A percentile compares a stretch with the other conserved stretches of the same genome.
Evolutionary conservation across 352 stramenopile species (phyloP).

Genomic region (Phytophthora gonapodyides): DNA sequence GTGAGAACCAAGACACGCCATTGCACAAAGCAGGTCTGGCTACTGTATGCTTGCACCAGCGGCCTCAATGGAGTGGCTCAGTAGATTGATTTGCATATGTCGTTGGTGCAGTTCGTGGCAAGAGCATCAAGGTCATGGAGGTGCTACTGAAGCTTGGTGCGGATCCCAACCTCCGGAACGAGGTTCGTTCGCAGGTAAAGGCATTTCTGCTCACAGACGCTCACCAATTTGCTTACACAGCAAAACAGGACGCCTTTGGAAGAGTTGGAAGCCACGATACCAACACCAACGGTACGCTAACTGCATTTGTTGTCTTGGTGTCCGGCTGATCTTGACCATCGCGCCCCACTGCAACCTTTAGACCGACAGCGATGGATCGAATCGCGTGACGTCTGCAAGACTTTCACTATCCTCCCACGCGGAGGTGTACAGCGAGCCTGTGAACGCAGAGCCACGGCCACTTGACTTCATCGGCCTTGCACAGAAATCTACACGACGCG

Average conservation of each 20-base stretch:
- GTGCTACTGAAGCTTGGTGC: slow-evolving; percentile 66
- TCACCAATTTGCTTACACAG: slow-evolving; percentile 24
- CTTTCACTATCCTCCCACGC: background rate
- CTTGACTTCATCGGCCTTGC: slow-evolving; percentile 20
- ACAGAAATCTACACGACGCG: slow-evolving; percentile 4
- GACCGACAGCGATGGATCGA: slow-evolving; percentile 18
- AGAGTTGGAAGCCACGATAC: slow-evolving; percentile 47
- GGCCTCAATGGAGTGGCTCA: no score
- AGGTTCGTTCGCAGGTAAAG: slow-evolving; percentile 21
- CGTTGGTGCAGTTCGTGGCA: slow-evolving; percentile 38
- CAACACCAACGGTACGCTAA: slow-evolving; percentile 36
- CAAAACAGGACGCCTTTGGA: slow-evolving; percentile 73
- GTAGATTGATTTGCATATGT: slow-evolving; percentile 1
- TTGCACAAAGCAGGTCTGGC: slow-evolving; percentile 76
- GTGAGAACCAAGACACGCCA: slow-evolving; percentile 75
- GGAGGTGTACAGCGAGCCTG: slow-evolving; percentile 9
- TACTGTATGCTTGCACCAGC: background rate
- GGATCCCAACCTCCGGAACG: slow-evolving; percentile 62
- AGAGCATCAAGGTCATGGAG: slow-evolving; percentile 61
- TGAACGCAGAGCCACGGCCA: background rate
- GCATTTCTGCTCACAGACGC: background rate
- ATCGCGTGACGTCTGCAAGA: slow-evolving; percentile 18
- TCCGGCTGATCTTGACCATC: no score
- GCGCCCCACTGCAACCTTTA: background rate
- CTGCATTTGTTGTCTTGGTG: no score